A percentile compares a stretch with the other conserved stretches of the same genome.
Conservation (phyloP, 257 asterid species). For the Salvia miltiorrhiza region DNA sequence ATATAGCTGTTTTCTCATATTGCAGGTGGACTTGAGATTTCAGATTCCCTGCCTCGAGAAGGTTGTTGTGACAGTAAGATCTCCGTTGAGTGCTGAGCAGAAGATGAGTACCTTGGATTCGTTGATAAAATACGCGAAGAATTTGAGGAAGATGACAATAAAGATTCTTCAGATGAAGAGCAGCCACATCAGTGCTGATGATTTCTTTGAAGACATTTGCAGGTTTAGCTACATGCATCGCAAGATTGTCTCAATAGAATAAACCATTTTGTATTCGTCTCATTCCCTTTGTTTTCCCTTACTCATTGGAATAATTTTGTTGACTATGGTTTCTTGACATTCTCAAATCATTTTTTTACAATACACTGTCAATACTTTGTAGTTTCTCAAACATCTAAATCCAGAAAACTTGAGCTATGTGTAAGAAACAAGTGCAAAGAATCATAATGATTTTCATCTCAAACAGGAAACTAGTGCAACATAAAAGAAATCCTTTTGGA, state of each 20-base stretch:
- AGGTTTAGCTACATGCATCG: constrained; percentile 59
- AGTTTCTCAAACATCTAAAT: background rate
- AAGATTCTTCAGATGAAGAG: constrained; percentile 98
- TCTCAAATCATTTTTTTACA: background rate
- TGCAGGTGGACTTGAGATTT: constrained; percentile 75
- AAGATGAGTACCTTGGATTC: constrained; percentile 88
- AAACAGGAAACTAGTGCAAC: background rate
- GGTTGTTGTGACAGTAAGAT: constrained; percentile 76
- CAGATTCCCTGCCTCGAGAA: constrained; percentile 70
- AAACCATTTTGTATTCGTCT: constrained; percentile 1
- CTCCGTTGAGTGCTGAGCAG: constrained; percentile 93
- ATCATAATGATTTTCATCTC: constrained; percentile 2
- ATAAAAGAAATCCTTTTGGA: background rate
- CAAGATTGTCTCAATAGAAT: constrained; percentile 68
- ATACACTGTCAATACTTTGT: background rate
- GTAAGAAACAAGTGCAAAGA: background rate
- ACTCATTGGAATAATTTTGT: background rate
- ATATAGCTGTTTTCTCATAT: background rate
- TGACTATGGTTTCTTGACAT: constrained; percentile 15
- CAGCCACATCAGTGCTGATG: constrained; percentile 96
- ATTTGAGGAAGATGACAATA: constrained; percentile 68
- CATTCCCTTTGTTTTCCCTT: background rate
- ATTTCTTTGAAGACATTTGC: constrained; percentile 90
- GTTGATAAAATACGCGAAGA: constrained; percentile 54
- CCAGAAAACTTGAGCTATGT: background rate